phyloP scores from a whole-genome alignment of 2,329 filamentous ascomycete genomes.

The Colletotrichum lentis region DNA sequence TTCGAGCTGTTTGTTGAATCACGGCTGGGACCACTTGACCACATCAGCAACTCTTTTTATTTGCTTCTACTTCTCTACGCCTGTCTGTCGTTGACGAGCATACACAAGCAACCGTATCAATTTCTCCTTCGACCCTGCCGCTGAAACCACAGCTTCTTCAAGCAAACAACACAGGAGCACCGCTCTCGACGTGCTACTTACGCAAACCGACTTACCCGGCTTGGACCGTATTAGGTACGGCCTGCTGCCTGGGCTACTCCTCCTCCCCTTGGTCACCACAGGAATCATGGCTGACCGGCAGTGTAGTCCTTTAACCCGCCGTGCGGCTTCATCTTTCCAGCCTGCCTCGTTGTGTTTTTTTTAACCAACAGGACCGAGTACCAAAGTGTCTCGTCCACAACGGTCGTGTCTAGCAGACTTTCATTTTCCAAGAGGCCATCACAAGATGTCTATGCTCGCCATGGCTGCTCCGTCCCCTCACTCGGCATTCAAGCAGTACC shows the following conservation, averaged over 20 bases:
- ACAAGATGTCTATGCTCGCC: slow-evolving; percentile 61
- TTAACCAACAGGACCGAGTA: slow-evolving; percentile 53
- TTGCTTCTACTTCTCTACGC: slow-evolving; percentile 28
- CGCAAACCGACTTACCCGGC: slow-evolving; percentile 8
- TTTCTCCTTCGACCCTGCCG: slow-evolving; percentile 5
- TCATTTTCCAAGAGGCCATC: slow-evolving; percentile 40
- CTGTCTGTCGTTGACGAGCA: slow-evolving; percentile 37
- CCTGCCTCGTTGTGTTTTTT: slow-evolving; percentile 7
- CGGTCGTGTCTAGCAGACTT: slow-evolving; percentile 38
- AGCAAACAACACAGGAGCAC: slow-evolving; percentile 14
- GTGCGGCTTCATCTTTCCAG: slow-evolving; percentile 40
- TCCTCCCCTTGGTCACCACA: no score
- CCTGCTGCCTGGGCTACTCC: neutral
- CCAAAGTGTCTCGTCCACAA: slow-evolving; percentile 34
- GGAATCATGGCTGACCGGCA: slow-evolving; percentile 14
- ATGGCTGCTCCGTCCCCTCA: slow-evolving; percentile 55
- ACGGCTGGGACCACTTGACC: slow-evolving; percentile 37
- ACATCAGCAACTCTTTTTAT: slow-evolving; percentile 32
- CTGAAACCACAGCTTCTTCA: slow-evolving; percentile 19
- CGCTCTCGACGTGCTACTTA: slow-evolving; percentile 26
- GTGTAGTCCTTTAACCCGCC: slow-evolving; percentile 34
- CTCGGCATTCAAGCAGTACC: slow-evolving; percentile 51
- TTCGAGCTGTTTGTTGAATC: slow-evolving; percentile 39
- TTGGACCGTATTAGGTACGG: slow-evolving; percentile 32
- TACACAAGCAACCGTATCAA: slow-evolving; percentile 3